Evolutionary conservation across 2,329 filamentous ascomycete species (phyloP).

Genomic region (Pestalotiopsis sp.): DNA sequence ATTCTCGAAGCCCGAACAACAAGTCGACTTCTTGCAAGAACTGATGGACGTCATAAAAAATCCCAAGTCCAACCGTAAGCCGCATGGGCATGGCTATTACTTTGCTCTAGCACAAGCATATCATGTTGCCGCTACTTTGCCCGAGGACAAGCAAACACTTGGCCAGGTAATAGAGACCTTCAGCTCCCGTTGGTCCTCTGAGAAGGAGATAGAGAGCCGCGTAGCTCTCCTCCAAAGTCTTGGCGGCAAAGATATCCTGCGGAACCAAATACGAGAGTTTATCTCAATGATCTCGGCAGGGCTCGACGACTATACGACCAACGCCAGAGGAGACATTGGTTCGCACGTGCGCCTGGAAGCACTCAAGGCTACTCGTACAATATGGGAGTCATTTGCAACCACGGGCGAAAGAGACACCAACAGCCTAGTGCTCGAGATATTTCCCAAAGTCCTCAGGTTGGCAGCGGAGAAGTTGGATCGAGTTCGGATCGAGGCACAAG

Average conservation of each 20-base stretch:
- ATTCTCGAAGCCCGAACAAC: slow-evolving; percentile 37
- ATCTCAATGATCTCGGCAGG: slow-evolving; percentile 52
- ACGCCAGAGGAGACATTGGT: slow-evolving; percentile 85
- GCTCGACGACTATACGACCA: slow-evolving; percentile 88
- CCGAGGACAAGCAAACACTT: slow-evolving; percentile 4
- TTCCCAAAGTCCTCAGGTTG: slow-evolving; percentile 62
- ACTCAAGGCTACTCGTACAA: slow-evolving; percentile 70
- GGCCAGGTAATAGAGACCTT: slow-evolving; percentile 43
- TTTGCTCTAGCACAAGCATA: slow-evolving; percentile 53
- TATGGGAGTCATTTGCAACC: slow-evolving; percentile 42
- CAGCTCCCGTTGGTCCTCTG: slow-evolving; percentile 51
- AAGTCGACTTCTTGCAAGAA: slow-evolving; percentile 38
- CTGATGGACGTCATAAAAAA: slow-evolving; percentile 47
- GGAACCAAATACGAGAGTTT: slow-evolving; percentile 40
- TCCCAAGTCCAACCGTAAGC: slow-evolving; percentile 32
- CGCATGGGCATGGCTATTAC: slow-evolving; percentile 51
- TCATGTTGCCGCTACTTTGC: slow-evolving; percentile 33
- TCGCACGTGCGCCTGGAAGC: slow-evolving; percentile 83
- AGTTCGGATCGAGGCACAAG: slow-evolving; percentile 69
- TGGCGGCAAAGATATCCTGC: slow-evolving; percentile 45
- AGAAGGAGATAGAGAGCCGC: slow-evolving; percentile 51
- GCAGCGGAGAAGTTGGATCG: slow-evolving; percentile 89
- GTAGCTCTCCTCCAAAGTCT: slow-evolving; percentile 58
- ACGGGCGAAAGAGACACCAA: slow-evolving; percentile 1
- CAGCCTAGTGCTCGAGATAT: slow-evolving; percentile 37